Evolutionary conservation across 2,329 filamentous ascomycete genomes (phyloP), one percentile per base, ranked within the genome.

Genomic region (Penicillium sp.): DNA sequence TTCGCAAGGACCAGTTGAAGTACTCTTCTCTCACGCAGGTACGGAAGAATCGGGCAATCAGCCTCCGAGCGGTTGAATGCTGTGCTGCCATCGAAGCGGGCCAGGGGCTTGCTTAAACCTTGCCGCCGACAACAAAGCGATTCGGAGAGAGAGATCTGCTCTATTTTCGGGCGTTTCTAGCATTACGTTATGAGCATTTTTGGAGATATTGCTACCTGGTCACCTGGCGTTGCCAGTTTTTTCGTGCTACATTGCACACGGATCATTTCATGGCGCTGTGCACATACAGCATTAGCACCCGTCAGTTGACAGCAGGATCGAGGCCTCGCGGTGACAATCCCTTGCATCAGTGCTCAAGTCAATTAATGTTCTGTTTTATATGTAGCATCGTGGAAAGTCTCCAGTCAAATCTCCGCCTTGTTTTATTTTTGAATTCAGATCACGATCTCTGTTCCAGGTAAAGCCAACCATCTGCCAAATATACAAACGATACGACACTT

Each of bases 201-300:
- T 23, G 15, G 56, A 23, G 9, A 21, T 17, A 5, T 41, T 41
- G 13, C 5, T 57, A 21, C 29, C 26, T 26, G 15, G 11, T 51
- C 38, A 58, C 19, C 46, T 52, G 47, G 15, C 30, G 35, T 5
- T 23, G 26, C 5, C 11, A 41, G 35, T 41, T 11, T 30, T 19
- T 19, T 30, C 13, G 56, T 51, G 21, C 19, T 58, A 58, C 56
- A 49, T n/a, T 26, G 21, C 44, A 51, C 21, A 57, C 44, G 53
- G 44, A 57, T 57, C 21, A 59, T 53, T 59, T 53, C 49, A 47
- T 13, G 35, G 15, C 26, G 35, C 9, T n/a, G 56, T 52, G 47
- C n/a, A 30, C 19, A 21, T n/a, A 41, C 26, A 17, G 30, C 30
- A 17, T 41, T 5, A 19, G 19, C 26, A 26, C 26, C 26, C 26